A percentile compares a stretch with the other conserved stretches of the same genome.
These are phyloP conservation scores for Sugiyamaella grinbergsii DNA, from an alignment of 1,139 yeast genomes.

Conservation along the genomic window DNA sequence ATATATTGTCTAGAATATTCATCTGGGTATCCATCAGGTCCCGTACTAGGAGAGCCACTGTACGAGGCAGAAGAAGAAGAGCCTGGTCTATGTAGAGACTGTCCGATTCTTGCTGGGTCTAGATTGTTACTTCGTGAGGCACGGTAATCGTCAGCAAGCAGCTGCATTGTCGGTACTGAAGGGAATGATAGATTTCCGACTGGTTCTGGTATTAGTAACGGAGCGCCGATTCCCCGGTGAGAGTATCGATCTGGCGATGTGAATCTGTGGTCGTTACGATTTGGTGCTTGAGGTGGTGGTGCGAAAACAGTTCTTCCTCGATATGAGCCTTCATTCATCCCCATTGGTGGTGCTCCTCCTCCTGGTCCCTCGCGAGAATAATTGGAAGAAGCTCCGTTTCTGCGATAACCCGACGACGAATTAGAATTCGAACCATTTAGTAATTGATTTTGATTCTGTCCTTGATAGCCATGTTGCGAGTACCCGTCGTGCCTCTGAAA, in stretches of 20 bases:
- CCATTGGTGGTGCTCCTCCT: background rate
- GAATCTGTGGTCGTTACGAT: conserved; percentile 10
- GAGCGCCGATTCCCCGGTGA: conserved; percentile 6
- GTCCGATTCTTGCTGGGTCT: background rate
- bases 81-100: conserved; percentile 12
- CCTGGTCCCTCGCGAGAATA: background rate
- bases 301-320: conserved; percentile 15
- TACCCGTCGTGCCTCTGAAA: background rate
- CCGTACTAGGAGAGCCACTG: background rate
- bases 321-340: background rate
- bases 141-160: conserved; percentile 10
- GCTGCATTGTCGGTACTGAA: conserved; percentile 2
- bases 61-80: conserved; percentile 16
- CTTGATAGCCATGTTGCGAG: background rate
- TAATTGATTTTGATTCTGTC: background rate
- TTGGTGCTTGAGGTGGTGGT: conserved; percentile 11
- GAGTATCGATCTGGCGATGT: conserved; percentile 17
- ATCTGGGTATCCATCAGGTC: conserved; percentile 4
- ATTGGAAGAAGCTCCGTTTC: background rate
- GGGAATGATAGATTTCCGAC: background rate
- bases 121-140: conserved; percentile 3
- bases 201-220: background rate
- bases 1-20: conserved; percentile 8
- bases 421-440: background rate
- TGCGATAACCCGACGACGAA: background rate